These are phyloP conservation scores for Globisporangium paddicum DNA, from an alignment of 352 stramenopile genomes.

Conservation along the genomic window DNA sequence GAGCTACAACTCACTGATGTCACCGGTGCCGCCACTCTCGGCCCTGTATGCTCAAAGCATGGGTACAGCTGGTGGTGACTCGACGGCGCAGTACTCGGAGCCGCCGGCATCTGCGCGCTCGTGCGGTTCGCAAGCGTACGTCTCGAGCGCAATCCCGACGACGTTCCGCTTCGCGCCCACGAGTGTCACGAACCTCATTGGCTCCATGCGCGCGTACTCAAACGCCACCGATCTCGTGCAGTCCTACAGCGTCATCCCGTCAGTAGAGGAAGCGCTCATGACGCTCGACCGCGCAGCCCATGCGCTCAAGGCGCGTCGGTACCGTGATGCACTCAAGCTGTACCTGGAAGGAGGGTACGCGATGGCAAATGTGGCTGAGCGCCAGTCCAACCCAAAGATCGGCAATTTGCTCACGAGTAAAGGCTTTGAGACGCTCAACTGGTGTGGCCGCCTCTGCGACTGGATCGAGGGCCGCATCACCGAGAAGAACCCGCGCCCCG, in stretches of 20 bases:
- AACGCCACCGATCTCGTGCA: slow-evolving; percentile 70
- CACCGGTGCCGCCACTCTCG: slow-evolving; percentile 6
- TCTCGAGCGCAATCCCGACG: slow-evolving; percentile 73
- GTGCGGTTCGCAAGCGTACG: slow-evolving; percentile 70
- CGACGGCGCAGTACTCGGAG: slow-evolving; percentile 18
- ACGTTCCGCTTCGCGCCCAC: slow-evolving; percentile 43
- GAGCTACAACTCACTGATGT: slow-evolving; percentile 6
- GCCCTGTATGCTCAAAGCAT: slow-evolving; percentile 10
- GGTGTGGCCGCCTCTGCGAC: slow-evolving; percentile 73
- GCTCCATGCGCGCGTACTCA: slow-evolving; percentile 73
- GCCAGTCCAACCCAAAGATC: slow-evolving; percentile 76
- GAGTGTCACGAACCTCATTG: slow-evolving; percentile 72
- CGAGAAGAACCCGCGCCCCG: slow-evolving; percentile 66
- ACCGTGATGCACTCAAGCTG: slow-evolving; percentile 74
- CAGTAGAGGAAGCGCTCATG: slow-evolving; percentile 72
- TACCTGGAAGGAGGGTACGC: slow-evolving; percentile 83
- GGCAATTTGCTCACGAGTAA: slow-evolving; percentile 84
- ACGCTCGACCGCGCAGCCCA: slow-evolving; percentile 67
- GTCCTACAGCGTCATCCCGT: slow-evolving; percentile 69
- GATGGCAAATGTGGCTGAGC: slow-evolving; percentile 78
- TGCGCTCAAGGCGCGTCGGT: slow-evolving; percentile 52
- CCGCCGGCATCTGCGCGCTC: slow-evolving; percentile 66
- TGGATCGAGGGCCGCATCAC: slow-evolving; percentile 81
- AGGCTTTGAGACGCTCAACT: slow-evolving; percentile 84
- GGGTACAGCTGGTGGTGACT: slow-evolving; percentile 4